phyloP scores from a whole-genome alignment of 805 yeast genomes.

The Cyberlindnera lachancei region DNA sequence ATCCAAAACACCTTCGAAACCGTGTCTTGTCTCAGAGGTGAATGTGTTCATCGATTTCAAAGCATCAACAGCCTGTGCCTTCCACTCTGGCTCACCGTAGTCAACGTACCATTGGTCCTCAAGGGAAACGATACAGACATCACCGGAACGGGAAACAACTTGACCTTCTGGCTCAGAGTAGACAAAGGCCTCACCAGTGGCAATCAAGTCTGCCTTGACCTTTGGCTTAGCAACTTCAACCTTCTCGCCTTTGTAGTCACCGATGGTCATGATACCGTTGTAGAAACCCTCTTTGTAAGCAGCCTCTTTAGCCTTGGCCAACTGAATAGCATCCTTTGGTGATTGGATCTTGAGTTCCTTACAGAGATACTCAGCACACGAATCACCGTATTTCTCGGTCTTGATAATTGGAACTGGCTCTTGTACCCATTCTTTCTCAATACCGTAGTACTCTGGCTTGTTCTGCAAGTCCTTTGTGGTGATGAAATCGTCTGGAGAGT shows the following conservation, averaged over 20 bases:
- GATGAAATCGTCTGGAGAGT: conserved; percentile 94
- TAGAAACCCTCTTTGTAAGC: conserved; percentile 96
- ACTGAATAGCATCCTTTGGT: conserved; percentile 80
- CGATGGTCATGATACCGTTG: conserved; percentile 73
- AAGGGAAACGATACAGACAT: conserved; percentile 88
- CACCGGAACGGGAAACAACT: conserved; percentile 92
- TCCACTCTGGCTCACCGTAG: conserved; percentile 72
- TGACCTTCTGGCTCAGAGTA: conserved; percentile 90
- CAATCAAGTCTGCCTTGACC: conserved; percentile 75
- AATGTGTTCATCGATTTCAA: conserved; percentile 69
- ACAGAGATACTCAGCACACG: conserved; percentile 76
- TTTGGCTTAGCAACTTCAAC: conserved; percentile 87
- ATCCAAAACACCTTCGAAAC: conserved; percentile 87
- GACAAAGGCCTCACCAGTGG: conserved; percentile 72
- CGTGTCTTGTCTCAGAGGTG: conserved; percentile 77
- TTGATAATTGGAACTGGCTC: conserved; percentile 67
- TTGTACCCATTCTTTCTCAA: conserved; percentile 79
- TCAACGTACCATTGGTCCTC: conserved; percentile 98
- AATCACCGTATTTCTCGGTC: conserved; percentile 81
- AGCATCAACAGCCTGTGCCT: conserved; percentile 70
- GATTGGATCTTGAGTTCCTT: conserved; percentile 85
- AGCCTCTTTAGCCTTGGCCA: conserved; percentile 86
- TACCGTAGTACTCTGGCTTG: conserved; percentile 84
- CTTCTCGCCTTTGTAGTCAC: conserved; percentile 78
- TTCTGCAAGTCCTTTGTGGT: conserved; percentile 76